Conservation (phyloP, 2,329 filamentous ascomycete species). For the Ceratocystis colombiana region DNA sequence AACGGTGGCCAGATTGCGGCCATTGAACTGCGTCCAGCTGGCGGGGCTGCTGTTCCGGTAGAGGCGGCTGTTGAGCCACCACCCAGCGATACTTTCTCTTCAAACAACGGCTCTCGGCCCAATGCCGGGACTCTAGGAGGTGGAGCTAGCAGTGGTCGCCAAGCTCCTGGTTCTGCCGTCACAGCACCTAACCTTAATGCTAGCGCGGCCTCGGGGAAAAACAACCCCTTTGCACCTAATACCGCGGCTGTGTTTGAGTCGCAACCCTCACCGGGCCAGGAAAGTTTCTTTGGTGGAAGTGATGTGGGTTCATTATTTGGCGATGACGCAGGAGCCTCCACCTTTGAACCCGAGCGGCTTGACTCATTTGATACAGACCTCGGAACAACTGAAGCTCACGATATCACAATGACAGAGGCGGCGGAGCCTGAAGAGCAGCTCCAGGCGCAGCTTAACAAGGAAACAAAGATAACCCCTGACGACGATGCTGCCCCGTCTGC, state of each 20-base stretch:
- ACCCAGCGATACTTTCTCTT: slow-evolving; percentile 58
- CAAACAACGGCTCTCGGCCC: slow-evolving; percentile 44
- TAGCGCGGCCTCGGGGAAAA: slow-evolving; percentile 1
- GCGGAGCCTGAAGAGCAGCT: slow-evolving; percentile 29
- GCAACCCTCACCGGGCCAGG: slow-evolving; percentile 59
- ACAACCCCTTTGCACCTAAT: slow-evolving; percentile 21
- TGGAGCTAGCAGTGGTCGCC: slow-evolving; percentile 29
- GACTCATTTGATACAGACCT: slow-evolving; percentile 47
- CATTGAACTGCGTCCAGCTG: slow-evolving; percentile 73
- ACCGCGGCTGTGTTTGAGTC: slow-evolving; percentile 32
- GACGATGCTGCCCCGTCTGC: neutral
- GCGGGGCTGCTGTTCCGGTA: slow-evolving; percentile 62
- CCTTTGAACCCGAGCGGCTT: slow-evolving; percentile 49
- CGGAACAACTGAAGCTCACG: slow-evolving; percentile 59
- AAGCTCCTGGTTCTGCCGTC: slow-evolving; percentile 31
- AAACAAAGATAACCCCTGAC: neutral
- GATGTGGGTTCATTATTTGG: slow-evolving; percentile 79
- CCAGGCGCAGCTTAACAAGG: slow-evolving; percentile 30
- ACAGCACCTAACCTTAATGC: slow-evolving; percentile 20
- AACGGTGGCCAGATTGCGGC: slow-evolving; percentile 76
- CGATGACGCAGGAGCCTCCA: slow-evolving; percentile 45
- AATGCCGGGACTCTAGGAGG: slow-evolving; percentile 28
- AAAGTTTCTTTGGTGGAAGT: slow-evolving; percentile 73
- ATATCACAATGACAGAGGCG: slow-evolving; percentile 6
- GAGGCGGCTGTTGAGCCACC: slow-evolving; percentile 39